Base-by-base conservation (phyloP, 108 stramenopile species). In the Cyclostephanos invisitatus region DNA sequence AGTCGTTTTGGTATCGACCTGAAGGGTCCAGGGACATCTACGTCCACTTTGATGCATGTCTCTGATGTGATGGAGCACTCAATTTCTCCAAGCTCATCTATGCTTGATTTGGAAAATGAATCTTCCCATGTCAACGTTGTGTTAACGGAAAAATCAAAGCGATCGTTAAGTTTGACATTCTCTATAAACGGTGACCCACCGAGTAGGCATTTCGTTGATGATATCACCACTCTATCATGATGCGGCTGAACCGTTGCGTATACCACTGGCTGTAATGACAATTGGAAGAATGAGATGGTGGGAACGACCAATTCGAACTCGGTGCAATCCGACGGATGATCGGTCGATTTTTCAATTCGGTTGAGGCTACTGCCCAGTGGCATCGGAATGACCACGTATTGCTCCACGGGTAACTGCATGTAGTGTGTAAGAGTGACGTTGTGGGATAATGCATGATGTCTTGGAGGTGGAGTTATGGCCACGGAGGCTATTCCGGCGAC, bases 331-430 rank as follows among this genome's bases (percentile, higher is more conserved):
- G 53, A 24, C 50, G 25, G 14, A 46, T 32, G 44, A 36, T 56
- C 28, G 20, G 38, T 35, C 47, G 21, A 51, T 6, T 22, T 14
- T 14, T 58, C 40, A 3, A 77, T 46, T 46, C 62, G 35, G 28
- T 64, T 67, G 15, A 81, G 70, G 37, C 75, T 81, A 3, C 68
- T 71, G 36, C 70, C 75, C 36, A 81, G 51, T 17, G 80, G 80
- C 80, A 81, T 81, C 15, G 75, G 75, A n/a, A 81, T 77, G 17
- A 81, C 49, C 12, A 77, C 80, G 46, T 81, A 81, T 54, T 81
- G 80, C 62, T 81, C 80, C 17, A 76, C 74, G 9, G 80, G 80
- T 36, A 81, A 62, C 21, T 63, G 62, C 80, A 81, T 81, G 70
- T 81, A 81, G 49, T 65, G 50, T 24, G 75, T 60, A 12, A 81